Evolutionary conservation across 768 basidiomycete species (phyloP), one percentile per base, ranked within the genome.

Genomic region (Psilocybe cyanescens): DNA sequence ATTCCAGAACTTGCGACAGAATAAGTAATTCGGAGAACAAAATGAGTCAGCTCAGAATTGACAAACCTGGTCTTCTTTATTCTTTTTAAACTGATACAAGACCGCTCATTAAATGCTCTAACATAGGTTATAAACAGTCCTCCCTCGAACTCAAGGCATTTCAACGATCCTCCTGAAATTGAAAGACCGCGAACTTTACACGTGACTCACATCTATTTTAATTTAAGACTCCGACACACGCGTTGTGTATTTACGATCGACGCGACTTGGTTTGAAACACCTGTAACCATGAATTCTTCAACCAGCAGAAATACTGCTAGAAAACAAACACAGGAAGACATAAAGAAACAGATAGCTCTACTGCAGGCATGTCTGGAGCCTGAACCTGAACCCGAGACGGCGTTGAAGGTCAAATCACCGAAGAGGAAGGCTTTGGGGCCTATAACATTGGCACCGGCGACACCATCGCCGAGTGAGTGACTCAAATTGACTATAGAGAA

Each of bases 391-490:
- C 64, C 63, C 29, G 56, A 68, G 37, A 48, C 49, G 31, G 49
- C 59, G 50, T 33, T 51, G 45, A 61, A 58, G 30, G 75, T 75
- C 3, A 67, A 66, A 19, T 80, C 83, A 5, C 82, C 83, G 8
- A 85, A 86, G 71, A 76, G 83, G 61, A 86, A 82, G 71, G 74
- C 73, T 47, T 65, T 65, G 9, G 75, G 80, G 46, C 47, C 76
- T 3, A 71, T 74, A 2, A 67, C 83, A 12, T 70, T 86, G 30
- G 86, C 78, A 1, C 87, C 86, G 4, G 72, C 81, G 0, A 88
- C 86, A 0, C 91, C 91, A 8, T 90, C 91, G 37, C 88, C 87
- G 3, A 89, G 89, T 91, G 65, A 71, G 81, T 72, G 12, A 59
- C 54, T 37, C 53, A 39, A 5, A 14, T 31, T 41, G 45, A n/a